Base-by-base conservation (phyloP, 352 stramenopile species). In the Phytophthora fragariae region DNA sequence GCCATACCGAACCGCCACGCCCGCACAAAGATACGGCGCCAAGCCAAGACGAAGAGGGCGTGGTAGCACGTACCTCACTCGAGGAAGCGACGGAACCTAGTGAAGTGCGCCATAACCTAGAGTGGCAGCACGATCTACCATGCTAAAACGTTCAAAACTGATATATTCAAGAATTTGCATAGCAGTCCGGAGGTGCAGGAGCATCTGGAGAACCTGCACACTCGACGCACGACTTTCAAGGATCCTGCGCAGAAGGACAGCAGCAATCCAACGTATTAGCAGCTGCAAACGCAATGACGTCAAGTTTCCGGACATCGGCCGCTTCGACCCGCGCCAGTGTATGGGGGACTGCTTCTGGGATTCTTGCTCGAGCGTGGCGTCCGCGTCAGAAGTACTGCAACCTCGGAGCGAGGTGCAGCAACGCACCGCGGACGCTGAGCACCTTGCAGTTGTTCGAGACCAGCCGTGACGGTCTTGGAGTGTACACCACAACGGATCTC, bases 11-110 rank as follows among this genome's bases (percentile, higher is more conserved):
- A 15, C 50, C 62, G 50, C 7, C 31, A 68, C 52, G 39, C n/a
- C 17, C 62, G 52, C 8, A n/a, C 49, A 31, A 68, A 68, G 37
- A 68, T 68, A 21, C 61, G 61, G 6, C 61, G 61, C 61, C 61
- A 60, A 17, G n/a, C 21, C 1, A 61, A 46, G 21, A 68, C 53
- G 24, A 53, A 53, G 37, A 11, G 50, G 35, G 61, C 5, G 3
- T 31, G 54, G 37, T 68, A 52, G 52, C 61, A 68, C 21, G 37
- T 68, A 2, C 61, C 24, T 7, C 50, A 50, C 8, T 68, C 37
- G 21, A 19, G 61, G 35, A 68, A 68, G 61, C 19, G 37, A 2
- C 35, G 50, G 9, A 14, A 61, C 35, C 15, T 59, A 21, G 50
- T 52, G n/a, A 68, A 60, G 37, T 68, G 61, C 39, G 46, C 35